phyloP scores from a whole-genome alignment of 345 rosid species.

The Eucalyptus guilfoylei region DNA sequence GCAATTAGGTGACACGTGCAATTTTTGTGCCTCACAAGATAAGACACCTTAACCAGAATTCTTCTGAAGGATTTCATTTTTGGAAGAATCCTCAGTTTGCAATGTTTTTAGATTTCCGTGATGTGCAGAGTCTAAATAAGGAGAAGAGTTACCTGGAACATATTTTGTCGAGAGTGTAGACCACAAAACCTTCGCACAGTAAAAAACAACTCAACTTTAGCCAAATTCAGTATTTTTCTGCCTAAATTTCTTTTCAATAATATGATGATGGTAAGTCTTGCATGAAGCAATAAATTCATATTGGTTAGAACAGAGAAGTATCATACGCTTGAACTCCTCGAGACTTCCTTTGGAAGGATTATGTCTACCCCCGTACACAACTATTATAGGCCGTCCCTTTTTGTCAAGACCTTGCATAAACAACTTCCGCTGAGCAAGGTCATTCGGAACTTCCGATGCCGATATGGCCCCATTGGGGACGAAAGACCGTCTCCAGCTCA shows the following conservation, averaged over 20 bases:
- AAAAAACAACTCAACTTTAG: neutral
- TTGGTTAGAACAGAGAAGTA: neutral
- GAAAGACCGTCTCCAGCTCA: slow-evolving; percentile 51
- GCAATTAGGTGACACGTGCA: neutral
- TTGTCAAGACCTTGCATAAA: slow-evolving; percentile 74
- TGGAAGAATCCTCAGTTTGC: neutral
- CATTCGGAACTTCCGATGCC: slow-evolving; percentile 37
- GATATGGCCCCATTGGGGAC: slow-evolving; percentile 51
- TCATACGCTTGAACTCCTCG: slow-evolving; percentile 78
- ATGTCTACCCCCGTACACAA: slow-evolving; percentile 50
- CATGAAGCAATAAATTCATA: neutral
- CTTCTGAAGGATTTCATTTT: neutral
- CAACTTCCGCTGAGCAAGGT: slow-evolving; percentile 56
- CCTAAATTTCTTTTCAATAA: neutral
- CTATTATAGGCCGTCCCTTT: slow-evolving; percentile 53
- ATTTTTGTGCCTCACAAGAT: neutral
- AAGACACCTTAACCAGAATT: neutral
- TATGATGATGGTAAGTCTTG: neutral
- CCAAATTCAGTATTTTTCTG: neutral
- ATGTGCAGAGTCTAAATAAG: neutral
- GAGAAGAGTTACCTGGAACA: slow-evolving; percentile 37
- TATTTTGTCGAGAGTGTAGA: slow-evolving; percentile 55
- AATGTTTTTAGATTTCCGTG: neutral
- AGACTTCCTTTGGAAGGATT: slow-evolving; percentile 47
- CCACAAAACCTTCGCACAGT: slow-evolving; percentile 41